Evolutionary conservation across 257 asterid genomes (phyloP), one percentile per base, ranked within the genome.

Genomic region (Eustoma russellianum): DNA sequence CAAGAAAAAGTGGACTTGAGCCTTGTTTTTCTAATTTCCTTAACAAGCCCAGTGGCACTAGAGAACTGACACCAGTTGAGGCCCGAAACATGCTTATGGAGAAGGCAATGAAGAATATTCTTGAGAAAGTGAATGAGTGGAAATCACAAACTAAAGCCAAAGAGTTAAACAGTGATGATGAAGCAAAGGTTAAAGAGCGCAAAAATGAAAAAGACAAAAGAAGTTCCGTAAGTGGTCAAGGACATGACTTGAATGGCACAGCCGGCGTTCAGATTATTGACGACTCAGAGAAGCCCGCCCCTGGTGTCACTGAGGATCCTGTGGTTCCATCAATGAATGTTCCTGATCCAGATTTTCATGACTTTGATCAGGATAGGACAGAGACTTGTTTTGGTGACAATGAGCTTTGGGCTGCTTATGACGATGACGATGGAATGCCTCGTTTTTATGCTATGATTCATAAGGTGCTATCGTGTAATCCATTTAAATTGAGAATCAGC

Each of bases 401-500:
- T 33, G 86, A 81, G 73, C 86, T 86, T 34, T 86, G 96, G 96
- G 86, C 94, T 45, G 91, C 85, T 14, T 86, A 86, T 46, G 96
- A 86, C 24, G 76, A 81, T 11, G 71, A 68, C 18, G 96, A 83
- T 59, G 94, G 94, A 45, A 86, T 86, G 96, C 96, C 94, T 1
- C 94, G 96, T 43, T 79, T 79, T 65, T 86, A 83, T 50, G 96
- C 92, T 41, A 64, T 86, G 66, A 61, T 86, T 41, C 66, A 65
- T 63, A 81, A 75, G 73, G 94, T 86, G 50, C 52, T 81, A 1
- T 79, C 85, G 47, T 75, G 76, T 62, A 70, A 74, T 14, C 96
- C 94, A 12, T 79, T 86, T 67, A 74, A 79, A 81, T 48, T 86
- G 71, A 81, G 48, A 62, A 68, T 86, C 44, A 79, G 84, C 76